Evolutionary conservation across 2,329 filamentous ascomycete genomes (phyloP).

Genomic region (Ophioceras dolichostomum): DNA sequence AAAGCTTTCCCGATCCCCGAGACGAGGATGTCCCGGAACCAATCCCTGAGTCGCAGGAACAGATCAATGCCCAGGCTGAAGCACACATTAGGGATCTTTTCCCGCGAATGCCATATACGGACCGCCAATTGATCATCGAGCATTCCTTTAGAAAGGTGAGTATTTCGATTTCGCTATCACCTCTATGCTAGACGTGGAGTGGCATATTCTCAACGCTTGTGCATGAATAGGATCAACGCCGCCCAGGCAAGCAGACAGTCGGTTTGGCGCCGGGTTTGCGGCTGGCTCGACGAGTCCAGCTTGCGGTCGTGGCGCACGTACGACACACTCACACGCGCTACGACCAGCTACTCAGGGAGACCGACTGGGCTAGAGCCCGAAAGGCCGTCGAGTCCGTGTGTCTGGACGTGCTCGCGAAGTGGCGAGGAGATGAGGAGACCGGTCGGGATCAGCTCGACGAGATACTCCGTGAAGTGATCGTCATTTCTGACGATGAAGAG

Average conservation of each 20-base stretch:
- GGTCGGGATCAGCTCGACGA: slow-evolving; percentile 56
- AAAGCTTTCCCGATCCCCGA: slow-evolving; percentile 4
- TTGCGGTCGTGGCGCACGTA: slow-evolving; percentile 55
- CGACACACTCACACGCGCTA: slow-evolving; percentile 56
- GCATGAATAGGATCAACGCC: slow-evolving; percentile 39
- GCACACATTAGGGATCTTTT: slow-evolving; percentile 51
- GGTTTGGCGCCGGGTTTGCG: slow-evolving; percentile 43
- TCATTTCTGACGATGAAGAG: slow-evolving; percentile 49
- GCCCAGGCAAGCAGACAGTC: slow-evolving; percentile 42
- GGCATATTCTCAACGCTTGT: too few relatives aligned
- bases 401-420: slow-evolving; percentile 55
- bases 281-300: slow-evolving; percentile 49
- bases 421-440: slow-evolving; percentile 59
- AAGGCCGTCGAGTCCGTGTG: slow-evolving; percentile 49
- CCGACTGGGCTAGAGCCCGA: slow-evolving; percentile 45
- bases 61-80: slow-evolving; percentile 51
- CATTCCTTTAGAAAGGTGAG: slow-evolving; percentile 51
- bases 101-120: slow-evolving; percentile 52
- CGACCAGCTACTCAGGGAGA: slow-evolving; percentile 46
- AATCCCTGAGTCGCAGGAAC: slow-evolving; percentile 44
- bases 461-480: slow-evolving; percentile 52
- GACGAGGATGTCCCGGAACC: slow-evolving; percentile 33
- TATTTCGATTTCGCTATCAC: slow-evolving; percentile 6
- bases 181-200: too few relatives aligned
- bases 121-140: slow-evolving; percentile 48